Evolutionary conservation across 78 protist genomes (phyloP).

Genomic region (Bodo saltans): DNA sequence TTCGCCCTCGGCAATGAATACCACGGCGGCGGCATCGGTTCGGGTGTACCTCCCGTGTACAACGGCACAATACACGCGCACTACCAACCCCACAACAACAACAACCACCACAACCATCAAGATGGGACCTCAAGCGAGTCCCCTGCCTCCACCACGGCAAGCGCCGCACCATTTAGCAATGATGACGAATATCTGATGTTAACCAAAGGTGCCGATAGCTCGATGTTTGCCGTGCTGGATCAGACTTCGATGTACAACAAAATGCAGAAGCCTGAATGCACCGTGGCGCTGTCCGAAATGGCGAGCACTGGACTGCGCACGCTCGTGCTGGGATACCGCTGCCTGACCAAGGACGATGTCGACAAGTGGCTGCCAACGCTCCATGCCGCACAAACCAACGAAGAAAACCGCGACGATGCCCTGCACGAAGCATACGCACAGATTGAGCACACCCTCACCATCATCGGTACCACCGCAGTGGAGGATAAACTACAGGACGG

Average conservation of each 20-base stretch:
- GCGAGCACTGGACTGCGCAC: conserved; percentile 76
- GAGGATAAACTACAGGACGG: conserved; percentile 91
- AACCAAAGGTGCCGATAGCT: conserved; percentile 42
- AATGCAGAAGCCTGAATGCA: neutral
- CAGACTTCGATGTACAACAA: neutral
- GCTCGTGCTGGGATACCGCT: conserved; percentile 56
- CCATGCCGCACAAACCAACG: conserved; percentile 25
- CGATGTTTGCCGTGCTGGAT: neutral
- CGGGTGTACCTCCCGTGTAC: too few species aligned
- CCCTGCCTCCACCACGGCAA: too few species aligned
- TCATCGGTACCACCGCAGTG: conserved; percentile 91
- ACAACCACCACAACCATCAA: too few species aligned
- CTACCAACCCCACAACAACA: too few species aligned
- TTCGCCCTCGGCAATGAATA: too few species aligned
- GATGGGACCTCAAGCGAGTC: too few species aligned
- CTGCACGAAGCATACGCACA: neutral
- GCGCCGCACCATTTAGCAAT: too few species aligned
- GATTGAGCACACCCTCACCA: conserved; percentile 27
- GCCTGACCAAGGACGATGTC: conserved; percentile 38
- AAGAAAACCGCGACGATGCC: conserved; percentile 23
- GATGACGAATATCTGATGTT: neutral
- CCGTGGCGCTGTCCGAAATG: neutral
- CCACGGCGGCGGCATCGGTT: too few species aligned
- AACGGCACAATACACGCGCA: too few species aligned
- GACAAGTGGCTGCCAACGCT: conserved; percentile 43